Conservation (phyloP, 768 basidiomycete species). For the Phaeolepiota aurea region DNA sequence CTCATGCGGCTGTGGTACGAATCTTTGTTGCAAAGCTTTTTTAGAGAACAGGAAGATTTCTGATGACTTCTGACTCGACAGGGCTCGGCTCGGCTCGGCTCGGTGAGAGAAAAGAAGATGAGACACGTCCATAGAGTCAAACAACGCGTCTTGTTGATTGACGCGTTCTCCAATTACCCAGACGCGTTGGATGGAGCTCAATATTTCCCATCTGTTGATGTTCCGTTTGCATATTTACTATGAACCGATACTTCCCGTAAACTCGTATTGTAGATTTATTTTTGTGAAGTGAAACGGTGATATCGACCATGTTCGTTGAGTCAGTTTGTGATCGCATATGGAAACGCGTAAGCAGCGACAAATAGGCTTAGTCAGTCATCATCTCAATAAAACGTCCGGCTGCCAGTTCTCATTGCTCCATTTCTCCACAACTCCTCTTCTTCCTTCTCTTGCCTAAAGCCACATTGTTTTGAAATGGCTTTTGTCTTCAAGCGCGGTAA, state of each 20-base stretch:
- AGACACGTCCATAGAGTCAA: background rate
- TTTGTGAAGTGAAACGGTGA: too few relatives aligned
- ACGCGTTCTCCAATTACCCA: background rate
- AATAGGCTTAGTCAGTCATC: too few relatives aligned
- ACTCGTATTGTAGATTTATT: too few relatives aligned
- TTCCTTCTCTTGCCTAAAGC: conserved; percentile 6
- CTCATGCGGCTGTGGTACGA: background rate
- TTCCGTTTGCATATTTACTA: too few relatives aligned
- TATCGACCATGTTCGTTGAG: too few relatives aligned
- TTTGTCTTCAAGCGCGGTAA: conserved; percentile 34
- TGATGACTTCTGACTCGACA: too few relatives aligned
- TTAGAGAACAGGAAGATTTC: background rate
- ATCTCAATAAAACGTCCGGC: too few relatives aligned
- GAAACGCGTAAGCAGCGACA: too few relatives aligned
- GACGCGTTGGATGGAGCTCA: background rate
- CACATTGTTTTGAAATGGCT: conserved; percentile 15
- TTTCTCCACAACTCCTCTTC: conserved; percentile 13
- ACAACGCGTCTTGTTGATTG: too few relatives aligned
- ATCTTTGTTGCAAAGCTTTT: background rate
- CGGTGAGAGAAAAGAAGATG: background rate
- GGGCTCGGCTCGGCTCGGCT: too few relatives aligned
- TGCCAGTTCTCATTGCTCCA: conserved; percentile 8
- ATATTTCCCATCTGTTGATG: background rate
- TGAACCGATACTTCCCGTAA: too few relatives aligned
- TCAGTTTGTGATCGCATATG: too few relatives aligned